phyloP scores from a whole-genome alignment of 805 yeast genomes.

The Zygoascus flipseniorum region DNA sequence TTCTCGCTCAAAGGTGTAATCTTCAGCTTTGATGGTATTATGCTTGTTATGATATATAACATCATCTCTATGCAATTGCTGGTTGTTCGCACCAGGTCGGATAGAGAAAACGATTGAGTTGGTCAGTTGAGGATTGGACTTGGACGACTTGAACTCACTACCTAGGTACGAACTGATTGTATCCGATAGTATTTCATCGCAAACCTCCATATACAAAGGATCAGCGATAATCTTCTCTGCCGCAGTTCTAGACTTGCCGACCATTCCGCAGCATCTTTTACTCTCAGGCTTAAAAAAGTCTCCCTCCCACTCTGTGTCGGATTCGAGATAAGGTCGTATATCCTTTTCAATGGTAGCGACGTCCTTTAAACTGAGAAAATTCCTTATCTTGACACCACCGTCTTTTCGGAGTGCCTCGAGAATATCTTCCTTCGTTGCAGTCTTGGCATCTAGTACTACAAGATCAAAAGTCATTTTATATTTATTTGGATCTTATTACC shows the following conservation, averaged over 20 bases:
- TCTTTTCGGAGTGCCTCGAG: neutral
- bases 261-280: slow-evolving; percentile 2
- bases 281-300: slow-evolving; percentile 1
- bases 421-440: neutral
- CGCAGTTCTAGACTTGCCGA: slow-evolving; percentile 2
- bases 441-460: neutral
- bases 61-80: slow-evolving; percentile 4
- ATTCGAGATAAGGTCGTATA: slow-evolving; percentile 3
- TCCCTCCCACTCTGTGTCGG: slow-evolving; percentile 5
- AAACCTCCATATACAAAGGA: neutral
- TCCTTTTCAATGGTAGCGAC: slow-evolving; percentile 5
- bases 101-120: slow-evolving; percentile 2
- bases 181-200: neutral
- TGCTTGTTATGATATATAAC: neutral
- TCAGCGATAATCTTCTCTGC: neutral
- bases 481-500: neutral
- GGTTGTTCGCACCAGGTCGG: slow-evolving; percentile 3
- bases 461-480: neutral
- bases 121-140: slow-evolving; percentile 1
- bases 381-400: slow-evolving; percentile 6
- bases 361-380: slow-evolving; percentile 3
- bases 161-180: slow-evolving; percentile 1
- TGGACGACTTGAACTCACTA: neutral
- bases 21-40: neutral
- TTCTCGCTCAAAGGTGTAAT: slow-evolving; percentile 1